Conservation (phyloP, 2,329 filamentous ascomycete species). For the Nemania serpens region DNA sequence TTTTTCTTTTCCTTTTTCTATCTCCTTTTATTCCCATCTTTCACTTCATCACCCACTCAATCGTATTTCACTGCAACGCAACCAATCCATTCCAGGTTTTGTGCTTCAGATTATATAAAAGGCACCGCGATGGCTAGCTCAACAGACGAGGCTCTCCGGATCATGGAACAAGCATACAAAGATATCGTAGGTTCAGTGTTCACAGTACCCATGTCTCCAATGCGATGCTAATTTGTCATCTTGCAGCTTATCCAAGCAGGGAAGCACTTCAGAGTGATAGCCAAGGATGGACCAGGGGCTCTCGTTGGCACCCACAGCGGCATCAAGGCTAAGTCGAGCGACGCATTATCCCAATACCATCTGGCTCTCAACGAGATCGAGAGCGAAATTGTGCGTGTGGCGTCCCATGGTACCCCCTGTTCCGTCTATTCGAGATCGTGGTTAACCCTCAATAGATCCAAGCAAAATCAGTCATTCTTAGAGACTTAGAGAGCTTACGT, state of each 20-base stretch:
- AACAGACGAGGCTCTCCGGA: conserved; percentile 49
- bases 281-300: conserved; percentile 51
- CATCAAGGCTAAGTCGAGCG: conserved; percentile 50
- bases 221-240: conserved; percentile 11
- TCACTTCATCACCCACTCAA: background rate
- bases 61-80: background rate
- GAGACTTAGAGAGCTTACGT: conserved; percentile 55
- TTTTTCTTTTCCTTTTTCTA: background rate
- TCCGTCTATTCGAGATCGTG: background rate
- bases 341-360: conserved; percentile 56
- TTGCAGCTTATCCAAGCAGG: conserved; percentile 62
- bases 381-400: conserved; percentile 54
- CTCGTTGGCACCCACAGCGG: conserved; percentile 40
- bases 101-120: background rate
- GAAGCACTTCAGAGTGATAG: conserved; percentile 57
- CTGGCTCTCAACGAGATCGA: conserved; percentile 61
- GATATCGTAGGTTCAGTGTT: conserved; percentile 53
- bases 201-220: background rate
- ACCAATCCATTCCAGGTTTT: background rate
- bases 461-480: conserved; percentile 60
- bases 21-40: background rate
- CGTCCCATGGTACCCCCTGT: background rate
- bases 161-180: conserved; percentile 59
- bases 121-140: conserved; percentile 39
- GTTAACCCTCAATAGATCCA: conserved; percentile 44